A percentile compares a stretch with the other conserved stretches of the same genome.
phyloP scores from a whole-genome alignment of 2,329 filamentous ascomycete genomes.

The Neofusicoccum ribis region DNA sequence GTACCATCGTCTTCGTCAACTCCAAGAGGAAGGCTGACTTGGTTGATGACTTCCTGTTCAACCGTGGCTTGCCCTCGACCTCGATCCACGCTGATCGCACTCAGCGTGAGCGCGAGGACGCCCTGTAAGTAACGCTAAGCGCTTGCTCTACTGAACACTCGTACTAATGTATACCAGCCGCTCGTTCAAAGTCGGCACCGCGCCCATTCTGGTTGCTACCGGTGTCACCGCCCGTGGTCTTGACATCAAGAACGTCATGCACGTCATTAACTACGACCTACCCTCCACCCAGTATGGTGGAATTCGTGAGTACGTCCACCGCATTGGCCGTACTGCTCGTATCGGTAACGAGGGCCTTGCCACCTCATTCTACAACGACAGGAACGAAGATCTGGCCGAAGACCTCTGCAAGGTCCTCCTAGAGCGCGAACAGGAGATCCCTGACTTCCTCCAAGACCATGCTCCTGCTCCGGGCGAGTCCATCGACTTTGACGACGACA shows the following conservation, averaged over 20 bases:
- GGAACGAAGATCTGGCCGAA: constrained; percentile 70
- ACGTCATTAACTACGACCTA: constrained; percentile 92
- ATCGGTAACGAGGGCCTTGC: constrained; percentile 86
- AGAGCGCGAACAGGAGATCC: constrained; percentile 75
- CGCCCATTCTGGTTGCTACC: constrained; percentile 82
- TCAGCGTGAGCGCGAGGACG: constrained; percentile 88
- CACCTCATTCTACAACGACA: constrained; percentile 83
- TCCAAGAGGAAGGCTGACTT: constrained; percentile 75
- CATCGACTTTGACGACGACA: constrained; percentile 56
- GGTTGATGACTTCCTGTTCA: constrained; percentile 85
- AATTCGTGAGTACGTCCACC: constrained; percentile 90
- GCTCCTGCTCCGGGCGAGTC: constrained; percentile 57
- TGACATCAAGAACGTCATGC: constrained; percentile 81
- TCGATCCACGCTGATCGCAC: constrained; percentile 88
- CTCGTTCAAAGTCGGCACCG: constrained; percentile 72
- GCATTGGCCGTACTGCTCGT: constrained; percentile 92
- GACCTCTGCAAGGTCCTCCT: constrained; percentile 78
- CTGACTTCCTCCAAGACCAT: constrained; percentile 73
- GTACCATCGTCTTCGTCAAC: constrained; percentile 91
- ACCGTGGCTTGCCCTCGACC: constrained; percentile 74
- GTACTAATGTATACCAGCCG: constrained; percentile 47
- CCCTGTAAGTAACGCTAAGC: constrained; percentile 58
- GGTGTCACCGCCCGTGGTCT: constrained; percentile 85
- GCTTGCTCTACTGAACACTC: no score
- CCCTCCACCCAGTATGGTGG: constrained; percentile 75